Conservation (phyloP, 805 yeast genomes). For the Pichia californica region DNA sequence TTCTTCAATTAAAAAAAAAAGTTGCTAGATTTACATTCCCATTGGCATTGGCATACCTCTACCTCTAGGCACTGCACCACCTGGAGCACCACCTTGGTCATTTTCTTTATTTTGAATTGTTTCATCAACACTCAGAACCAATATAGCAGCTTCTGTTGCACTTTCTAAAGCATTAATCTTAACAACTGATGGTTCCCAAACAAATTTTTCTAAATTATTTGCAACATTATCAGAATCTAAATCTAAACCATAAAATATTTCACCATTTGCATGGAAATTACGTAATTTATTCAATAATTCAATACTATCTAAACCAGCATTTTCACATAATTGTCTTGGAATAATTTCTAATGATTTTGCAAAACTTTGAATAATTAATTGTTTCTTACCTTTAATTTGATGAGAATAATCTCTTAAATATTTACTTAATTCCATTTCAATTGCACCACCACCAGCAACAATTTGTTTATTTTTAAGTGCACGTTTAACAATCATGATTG, state of each 20-base stretch:
- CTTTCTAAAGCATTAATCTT: slow-evolving; percentile 89
- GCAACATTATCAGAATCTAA: slow-evolving; percentile 78
- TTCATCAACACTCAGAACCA: slow-evolving; percentile 93
- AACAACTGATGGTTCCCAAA: slow-evolving; percentile 97
- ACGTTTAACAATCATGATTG: slow-evolving; percentile 96
- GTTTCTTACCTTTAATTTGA: slow-evolving; percentile 93
- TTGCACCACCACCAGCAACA: slow-evolving; percentile 99
- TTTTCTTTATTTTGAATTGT: slow-evolving; percentile 73
- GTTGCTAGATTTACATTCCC: slow-evolving; percentile 9
- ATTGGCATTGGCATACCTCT: slow-evolving; percentile 53
- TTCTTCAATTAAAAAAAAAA: neutral
- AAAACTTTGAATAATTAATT: slow-evolving; percentile 82
- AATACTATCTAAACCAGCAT: slow-evolving; percentile 98
- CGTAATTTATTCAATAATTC: slow-evolving; percentile 86
- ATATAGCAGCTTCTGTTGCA: slow-evolving; percentile 94
- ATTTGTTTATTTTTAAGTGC: slow-evolving; percentile 80
- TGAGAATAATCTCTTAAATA: slow-evolving; percentile 81
- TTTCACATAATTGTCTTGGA: slow-evolving; percentile 96
- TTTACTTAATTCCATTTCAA: slow-evolving; percentile 93
- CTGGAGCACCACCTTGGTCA: slow-evolving; percentile 30
- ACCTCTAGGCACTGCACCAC: slow-evolving; percentile 40
- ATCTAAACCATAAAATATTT: slow-evolving; percentile 87
- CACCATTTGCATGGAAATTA: slow-evolving; percentile 92
- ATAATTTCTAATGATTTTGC: slow-evolving; percentile 93
- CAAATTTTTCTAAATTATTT: slow-evolving; percentile 76